Evolutionary conservation across 257 asterid genomes (phyloP).

Genomic region (Orobanche coerulescens): DNA sequence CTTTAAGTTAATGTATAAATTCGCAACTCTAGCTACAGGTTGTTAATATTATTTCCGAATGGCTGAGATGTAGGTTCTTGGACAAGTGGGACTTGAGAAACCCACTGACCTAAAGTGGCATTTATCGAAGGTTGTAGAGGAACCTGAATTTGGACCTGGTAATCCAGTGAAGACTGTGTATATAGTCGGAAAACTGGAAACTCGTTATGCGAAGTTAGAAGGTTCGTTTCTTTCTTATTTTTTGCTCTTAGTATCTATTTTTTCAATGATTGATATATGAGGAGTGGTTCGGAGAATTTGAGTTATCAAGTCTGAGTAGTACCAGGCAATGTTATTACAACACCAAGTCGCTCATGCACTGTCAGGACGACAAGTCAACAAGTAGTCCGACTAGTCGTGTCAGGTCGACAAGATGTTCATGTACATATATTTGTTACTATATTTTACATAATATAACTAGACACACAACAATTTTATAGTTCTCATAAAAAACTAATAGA

Average conservation of each 20-base stretch:
- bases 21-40: constrained; percentile 8
- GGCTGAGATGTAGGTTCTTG: constrained; percentile 44
- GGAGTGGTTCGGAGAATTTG: background rate
- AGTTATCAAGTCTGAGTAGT: background rate
- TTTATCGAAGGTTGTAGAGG: constrained; percentile 50
- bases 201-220: constrained; percentile 33
- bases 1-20: background rate
- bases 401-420: too few species aligned
- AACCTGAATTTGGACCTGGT: constrained; percentile 93
- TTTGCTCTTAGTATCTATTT: background rate
- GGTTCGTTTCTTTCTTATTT: constrained; percentile 34
- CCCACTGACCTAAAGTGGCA: constrained; percentile 45
- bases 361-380: too few species aligned
- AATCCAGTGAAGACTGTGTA: constrained; percentile 50
- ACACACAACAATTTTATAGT: too few species aligned
- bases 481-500: too few species aligned
- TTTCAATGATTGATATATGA: constrained; percentile 4
- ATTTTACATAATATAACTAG: too few species aligned
- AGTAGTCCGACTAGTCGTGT: too few species aligned
- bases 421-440: too few species aligned
- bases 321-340: too few species aligned
- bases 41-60: constrained; percentile 12
- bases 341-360: too few species aligned
- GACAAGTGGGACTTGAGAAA: constrained; percentile 39
- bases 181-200: constrained; percentile 40